Conservation (phyloP, 169 alveolate genomes). For the Cryptosporidium sp. region DNA sequence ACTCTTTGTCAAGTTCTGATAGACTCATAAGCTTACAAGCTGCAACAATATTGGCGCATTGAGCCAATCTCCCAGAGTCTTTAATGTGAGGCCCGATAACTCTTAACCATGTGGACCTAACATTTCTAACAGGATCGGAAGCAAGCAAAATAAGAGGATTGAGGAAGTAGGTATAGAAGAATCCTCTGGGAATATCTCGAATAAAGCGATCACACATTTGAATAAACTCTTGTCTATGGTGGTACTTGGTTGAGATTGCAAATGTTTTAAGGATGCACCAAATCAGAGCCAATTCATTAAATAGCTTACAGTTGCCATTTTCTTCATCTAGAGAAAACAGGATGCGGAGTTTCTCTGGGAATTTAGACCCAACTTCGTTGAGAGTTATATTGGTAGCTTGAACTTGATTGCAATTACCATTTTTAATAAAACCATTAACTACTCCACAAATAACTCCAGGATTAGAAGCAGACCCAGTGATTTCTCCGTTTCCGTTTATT, state of each 20-base stretch:
- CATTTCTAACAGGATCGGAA: constrained; percentile 67
- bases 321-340: constrained; percentile 22
- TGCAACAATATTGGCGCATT: constrained; percentile 69
- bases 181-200: constrained; percentile 60
- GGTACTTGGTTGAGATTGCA: constrained; percentile 62
- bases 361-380: not conserved
- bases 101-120: constrained; percentile 53
- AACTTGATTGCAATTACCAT: not conserved
- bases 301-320: not conserved
- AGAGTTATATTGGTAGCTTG: not conserved
- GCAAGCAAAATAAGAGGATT: constrained; percentile 51
- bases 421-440: not conserved
- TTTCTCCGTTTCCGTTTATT: not conserved
- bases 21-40: constrained; percentile 63
- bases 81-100: constrained; percentile 71
- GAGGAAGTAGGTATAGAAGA: constrained; percentile 52
- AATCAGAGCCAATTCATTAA: constrained; percentile 54
- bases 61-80: constrained; percentile 68
- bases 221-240: constrained; percentile 71
- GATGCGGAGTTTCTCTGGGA: not conserved
- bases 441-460: not conserved
- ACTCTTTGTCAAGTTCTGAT: constrained; percentile 55
- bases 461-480: not conserved
- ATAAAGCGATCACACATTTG: constrained; percentile 73
- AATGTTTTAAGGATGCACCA: constrained; percentile 69